phyloP scores from a whole-genome alignment of 371 early-diverging fungal species.

The Mortierella sp. region DNA sequence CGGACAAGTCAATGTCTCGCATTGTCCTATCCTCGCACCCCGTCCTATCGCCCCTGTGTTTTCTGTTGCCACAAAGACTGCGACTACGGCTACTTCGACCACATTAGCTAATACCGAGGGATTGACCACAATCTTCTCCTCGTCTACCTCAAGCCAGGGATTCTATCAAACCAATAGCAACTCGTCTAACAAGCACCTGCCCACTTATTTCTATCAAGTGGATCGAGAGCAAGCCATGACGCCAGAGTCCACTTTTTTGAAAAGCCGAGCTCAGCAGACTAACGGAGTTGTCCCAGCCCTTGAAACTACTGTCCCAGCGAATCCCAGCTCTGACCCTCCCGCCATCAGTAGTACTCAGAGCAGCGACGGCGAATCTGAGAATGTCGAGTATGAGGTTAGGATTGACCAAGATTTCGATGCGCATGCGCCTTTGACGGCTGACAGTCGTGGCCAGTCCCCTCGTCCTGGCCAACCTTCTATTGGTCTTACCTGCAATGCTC shows the following conservation, averaged over 20 bases:
- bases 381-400: constrained; percentile 52
- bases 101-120: constrained; percentile 9
- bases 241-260: constrained; percentile 42
- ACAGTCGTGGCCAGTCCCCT: constrained; percentile 47
- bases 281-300: not conserved
- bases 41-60: constrained; percentile 31
- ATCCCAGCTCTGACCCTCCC: not conserved
- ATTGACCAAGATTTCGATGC: constrained; percentile 56
- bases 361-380: constrained; percentile 31
- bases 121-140: constrained; percentile 1
- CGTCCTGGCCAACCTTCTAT: constrained; percentile 26
- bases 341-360: not conserved
- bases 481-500: not conserved
- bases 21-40: constrained; percentile 32
- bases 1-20: not conserved
- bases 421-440: constrained; percentile 22
- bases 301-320: not conserved
- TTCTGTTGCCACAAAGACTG: constrained; percentile 1
- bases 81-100: constrained; percentile 10
- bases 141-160: constrained; percentile 15
- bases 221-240: constrained; percentile 53
- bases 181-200: constrained; percentile 50
- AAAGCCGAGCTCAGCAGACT: constrained; percentile 17
- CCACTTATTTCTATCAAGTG: constrained; percentile 41
- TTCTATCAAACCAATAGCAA: constrained; percentile 30